Evolutionary conservation across 768 basidiomycete genomes (phyloP), one percentile per base, ranked within the genome.

Genomic region (Boletus reticuloceps): DNA sequence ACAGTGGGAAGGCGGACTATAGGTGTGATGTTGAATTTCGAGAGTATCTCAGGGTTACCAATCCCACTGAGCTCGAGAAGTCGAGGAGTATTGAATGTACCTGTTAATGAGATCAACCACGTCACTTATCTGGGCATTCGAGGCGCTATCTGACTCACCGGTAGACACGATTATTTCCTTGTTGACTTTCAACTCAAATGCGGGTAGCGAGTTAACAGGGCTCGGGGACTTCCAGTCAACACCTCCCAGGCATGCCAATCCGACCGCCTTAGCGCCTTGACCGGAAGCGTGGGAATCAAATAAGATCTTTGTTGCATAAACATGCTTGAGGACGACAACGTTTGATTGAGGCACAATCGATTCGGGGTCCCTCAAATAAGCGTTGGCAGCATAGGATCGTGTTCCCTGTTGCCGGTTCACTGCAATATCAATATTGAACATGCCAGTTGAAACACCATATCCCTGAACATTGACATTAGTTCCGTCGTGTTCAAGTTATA

Each of bases 21-120:
- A 0, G 39, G 20, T 12, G 41, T 34, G 27, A 61, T 61, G 41
- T 51, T 20, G 9, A 61, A 56, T 19, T 44, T 17, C 7, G 59
- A 54, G 38, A 64, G 62, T 51, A 63, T 51, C 9, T 19, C 38
- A 14, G 42, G 52, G 22, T 52, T 47, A 11, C 62, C 62, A n/a
- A 63, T 45, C 10, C 62, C 62, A 37, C 62, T 64, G 1, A 64
- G 52, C 13, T 63, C 62, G 38, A 63, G 62, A 4, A 63, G 54
- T 19, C 58, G 54, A 50, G 62, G 62, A 2, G 62, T 63, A 9
- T 61, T 64, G 13, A 56, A 56, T 6, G 54, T 8, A 25, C 62
- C 62, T 63, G 17, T 43, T 6, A 32, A 32, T 1, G n/a, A 40
- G 13, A 34, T 32, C 7, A 6, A 10, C 27, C 12, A 22, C 19